Conservation (phyloP, 177 flowering plant genomes). For the Vitis hybrid region DNA sequence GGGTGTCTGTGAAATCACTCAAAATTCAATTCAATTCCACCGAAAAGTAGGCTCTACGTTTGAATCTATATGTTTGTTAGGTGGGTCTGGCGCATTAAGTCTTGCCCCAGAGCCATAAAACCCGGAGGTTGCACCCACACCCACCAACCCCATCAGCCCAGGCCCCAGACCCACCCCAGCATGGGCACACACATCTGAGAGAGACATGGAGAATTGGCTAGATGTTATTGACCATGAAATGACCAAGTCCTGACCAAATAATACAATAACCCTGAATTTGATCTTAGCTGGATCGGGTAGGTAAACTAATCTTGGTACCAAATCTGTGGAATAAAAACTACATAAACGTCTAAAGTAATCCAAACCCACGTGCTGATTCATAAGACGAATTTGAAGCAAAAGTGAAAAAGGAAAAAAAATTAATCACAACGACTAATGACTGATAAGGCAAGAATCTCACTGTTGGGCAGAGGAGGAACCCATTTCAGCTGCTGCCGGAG, state of each 20-base stretch:
- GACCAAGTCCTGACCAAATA: slow-evolving; percentile 1
- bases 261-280: not conserved
- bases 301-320: slow-evolving; percentile 1
- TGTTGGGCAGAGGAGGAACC: slow-evolving; percentile 24
- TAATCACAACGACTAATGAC: not conserved
- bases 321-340: not conserved
- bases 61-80: no score
- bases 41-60: no score
- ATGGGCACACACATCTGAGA: no score
- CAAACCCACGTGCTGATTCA: not conserved
- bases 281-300: slow-evolving; percentile 6
- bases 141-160: no score
- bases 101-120: no score
- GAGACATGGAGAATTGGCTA: no score
- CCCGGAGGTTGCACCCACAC: no score
- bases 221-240: not conserved
- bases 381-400: not conserved
- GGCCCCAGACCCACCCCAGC: no score
- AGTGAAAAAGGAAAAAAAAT: not conserved
- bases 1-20: no score
- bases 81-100: no score
- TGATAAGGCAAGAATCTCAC: slow-evolving; percentile 9
- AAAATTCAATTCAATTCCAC: no score
- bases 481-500: slow-evolving; percentile 12
- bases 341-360: not conserved